A percentile compares a stretch with the other conserved stretches of the same genome.
These are phyloP conservation scores for Botrytis paeoniae DNA, from an alignment of 2,329 filamentous ascomycete species.

Conservation along the genomic window DNA sequence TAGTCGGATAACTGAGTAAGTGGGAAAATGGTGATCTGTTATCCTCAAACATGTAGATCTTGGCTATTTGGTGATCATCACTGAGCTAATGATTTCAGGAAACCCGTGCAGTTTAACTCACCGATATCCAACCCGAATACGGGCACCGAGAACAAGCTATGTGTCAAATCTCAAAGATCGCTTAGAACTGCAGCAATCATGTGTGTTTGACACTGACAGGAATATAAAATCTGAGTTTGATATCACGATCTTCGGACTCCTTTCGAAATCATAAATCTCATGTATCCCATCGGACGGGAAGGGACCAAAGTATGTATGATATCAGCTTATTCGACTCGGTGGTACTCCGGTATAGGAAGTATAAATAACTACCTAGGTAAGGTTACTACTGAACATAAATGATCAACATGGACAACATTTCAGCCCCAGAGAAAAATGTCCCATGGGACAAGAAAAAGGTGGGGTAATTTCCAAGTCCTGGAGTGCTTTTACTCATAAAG, in stretches of 20 bases:
- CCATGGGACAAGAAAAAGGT: neutral
- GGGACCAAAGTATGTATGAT: neutral
- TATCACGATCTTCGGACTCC: neutral
- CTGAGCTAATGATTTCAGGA: neutral
- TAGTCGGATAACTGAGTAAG: neutral
- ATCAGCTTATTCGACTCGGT: neutral
- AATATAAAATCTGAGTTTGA: neutral
- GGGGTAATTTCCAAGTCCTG: neutral
- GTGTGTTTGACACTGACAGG: neutral
- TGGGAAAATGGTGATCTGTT: neutral
- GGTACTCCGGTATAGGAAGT: neutral
- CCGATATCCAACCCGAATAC: neutral
- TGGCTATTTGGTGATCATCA: neutral
- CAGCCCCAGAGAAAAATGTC: constrained; percentile 5
- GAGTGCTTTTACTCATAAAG: neutral
- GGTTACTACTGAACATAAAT: neutral
- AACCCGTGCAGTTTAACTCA: neutral
- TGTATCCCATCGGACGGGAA: neutral
- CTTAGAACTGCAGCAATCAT: neutral
- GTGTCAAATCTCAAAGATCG: neutral
- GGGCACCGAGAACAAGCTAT: neutral
- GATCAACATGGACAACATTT: neutral
- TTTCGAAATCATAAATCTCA: neutral
- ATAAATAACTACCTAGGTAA: neutral
- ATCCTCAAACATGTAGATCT: neutral